A percentile compares a stretch with the other conserved stretches of the same genome.
Conservation (phyloP, 352 stramenopile genomes). For the Pythium myriotylum region DNA sequence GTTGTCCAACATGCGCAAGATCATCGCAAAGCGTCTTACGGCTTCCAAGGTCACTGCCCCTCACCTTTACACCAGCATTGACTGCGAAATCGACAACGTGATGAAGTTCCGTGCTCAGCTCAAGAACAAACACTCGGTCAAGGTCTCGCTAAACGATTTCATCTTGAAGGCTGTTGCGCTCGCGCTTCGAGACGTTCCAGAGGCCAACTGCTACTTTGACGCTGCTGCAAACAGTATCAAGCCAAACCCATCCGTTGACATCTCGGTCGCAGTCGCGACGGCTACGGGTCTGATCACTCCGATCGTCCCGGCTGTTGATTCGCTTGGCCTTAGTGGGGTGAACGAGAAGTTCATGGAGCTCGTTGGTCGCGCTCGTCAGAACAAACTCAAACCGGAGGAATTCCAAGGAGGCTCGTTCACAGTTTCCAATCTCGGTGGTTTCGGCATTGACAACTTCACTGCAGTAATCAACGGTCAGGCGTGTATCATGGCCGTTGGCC, state of each 20-base stretch:
- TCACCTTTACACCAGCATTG: slow-evolving; percentile 96
- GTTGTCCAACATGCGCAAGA: slow-evolving; percentile 97
- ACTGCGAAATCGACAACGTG: slow-evolving; percentile 94
- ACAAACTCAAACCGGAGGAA: slow-evolving; percentile 99
- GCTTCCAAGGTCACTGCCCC: slow-evolving; percentile 96
- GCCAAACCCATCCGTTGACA: slow-evolving; percentile 92
- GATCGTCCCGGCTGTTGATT: slow-evolving; percentile 95
- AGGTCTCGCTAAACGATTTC: slow-evolving; percentile 99
- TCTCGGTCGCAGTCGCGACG: slow-evolving; percentile 98
- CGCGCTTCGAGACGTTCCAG: slow-evolving; percentile 96
- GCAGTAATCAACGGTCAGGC: slow-evolving; percentile 99
- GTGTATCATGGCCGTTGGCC: slow-evolving; percentile 98
- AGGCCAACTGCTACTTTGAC: slow-evolving; percentile 89
- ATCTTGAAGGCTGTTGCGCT: slow-evolving; percentile 98
- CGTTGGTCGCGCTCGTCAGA: slow-evolving; percentile 92
- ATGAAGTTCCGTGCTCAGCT: slow-evolving; percentile 93
- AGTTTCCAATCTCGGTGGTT: slow-evolving; percentile 98
- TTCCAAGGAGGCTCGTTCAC: slow-evolving; percentile 99
- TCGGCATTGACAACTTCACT: slow-evolving; percentile 98
- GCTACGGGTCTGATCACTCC: slow-evolving; percentile 98
- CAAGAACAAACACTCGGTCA: slow-evolving; percentile 92
- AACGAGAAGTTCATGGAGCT: slow-evolving; percentile 97
- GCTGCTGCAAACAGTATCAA: slow-evolving; percentile 61
- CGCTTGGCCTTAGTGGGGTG: slow-evolving; percentile 93
- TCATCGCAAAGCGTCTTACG: slow-evolving; percentile 97